Conservation (phyloP, 2,329 filamentous ascomycete genomes). For the Alternaria longipes region DNA sequence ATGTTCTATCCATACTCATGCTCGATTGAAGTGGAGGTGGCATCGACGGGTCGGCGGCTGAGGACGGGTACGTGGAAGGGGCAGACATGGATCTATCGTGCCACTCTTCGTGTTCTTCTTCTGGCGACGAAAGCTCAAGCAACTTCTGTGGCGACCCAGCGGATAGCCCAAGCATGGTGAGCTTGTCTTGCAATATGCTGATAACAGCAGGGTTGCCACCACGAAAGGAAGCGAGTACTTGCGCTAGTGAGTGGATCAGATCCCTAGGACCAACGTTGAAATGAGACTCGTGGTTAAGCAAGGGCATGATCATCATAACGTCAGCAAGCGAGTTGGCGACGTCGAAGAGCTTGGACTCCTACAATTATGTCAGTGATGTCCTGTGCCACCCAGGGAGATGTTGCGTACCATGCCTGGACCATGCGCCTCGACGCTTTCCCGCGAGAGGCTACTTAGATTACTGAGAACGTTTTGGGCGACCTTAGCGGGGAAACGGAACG, state of each 20-base stretch:
- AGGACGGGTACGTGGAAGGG: conserved; percentile 25
- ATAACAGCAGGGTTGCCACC: conserved; percentile 48
- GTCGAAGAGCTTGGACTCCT: conserved; percentile 50
- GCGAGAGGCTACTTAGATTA: conserved; percentile 42
- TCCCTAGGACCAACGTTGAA: conserved; percentile 46
- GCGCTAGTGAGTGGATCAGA: conserved; percentile 45
- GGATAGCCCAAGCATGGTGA: conserved; percentile 38
- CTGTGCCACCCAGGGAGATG: not conserved
- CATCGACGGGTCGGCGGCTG: conserved; percentile 9
- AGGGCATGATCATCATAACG: conserved; percentile 50
- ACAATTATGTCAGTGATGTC: not conserved
- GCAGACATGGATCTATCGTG: conserved; percentile 31
- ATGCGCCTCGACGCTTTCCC: conserved; percentile 47
- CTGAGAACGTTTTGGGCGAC: conserved; percentile 46
- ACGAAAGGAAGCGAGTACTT: conserved; percentile 41
- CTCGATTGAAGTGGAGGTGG: conserved; percentile 26
- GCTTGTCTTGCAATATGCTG: conserved; percentile 45
- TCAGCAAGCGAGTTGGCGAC: conserved; percentile 49
- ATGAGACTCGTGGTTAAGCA: conserved; percentile 42
- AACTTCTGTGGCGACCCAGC: conserved; percentile 42
- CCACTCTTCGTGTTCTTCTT: conserved; percentile 43
- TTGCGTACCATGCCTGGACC: conserved; percentile 47
- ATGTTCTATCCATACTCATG: conserved; percentile 28
- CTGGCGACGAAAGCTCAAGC: conserved; percentile 43
- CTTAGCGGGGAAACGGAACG: conserved; percentile 47